Evolutionary conservation across 352 stramenopile species (phyloP), one percentile per base, ranked within the genome.

Genomic region (Phytophthora rubi): DNA sequence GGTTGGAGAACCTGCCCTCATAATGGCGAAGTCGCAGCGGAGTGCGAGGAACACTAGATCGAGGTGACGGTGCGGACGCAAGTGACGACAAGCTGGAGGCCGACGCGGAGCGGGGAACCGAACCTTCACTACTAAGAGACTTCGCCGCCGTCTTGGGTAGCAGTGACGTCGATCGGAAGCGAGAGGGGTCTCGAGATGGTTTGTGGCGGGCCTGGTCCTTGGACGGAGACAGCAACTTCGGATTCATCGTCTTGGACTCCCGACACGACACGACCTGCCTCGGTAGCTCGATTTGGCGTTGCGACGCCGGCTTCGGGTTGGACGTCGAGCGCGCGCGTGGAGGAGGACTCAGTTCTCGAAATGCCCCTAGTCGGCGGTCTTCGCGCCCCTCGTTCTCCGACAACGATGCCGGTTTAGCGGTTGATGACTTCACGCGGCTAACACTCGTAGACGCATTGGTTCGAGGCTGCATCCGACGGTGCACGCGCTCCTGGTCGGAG

Each of bases 1-100:
- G 32, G 54, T 86, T 88, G n/a, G n/a, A 57, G 62, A 83, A 76
- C 48, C 67, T 71, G 44, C 79, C 75, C 21, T 86, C 76, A 37
- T 63, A 64, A 48, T 83, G 71, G 23, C 77, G 73, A 37, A 86
- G 56, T 9, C 79, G 65, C 16, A 65, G 55, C 7, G 76, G 76
- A 9, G 66, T 72, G 26, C 60, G 32, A 21, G 65, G 44, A 35
- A 10, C 35, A 42, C 35, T 42, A 42, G 52, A 48, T 3, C 55
- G 48, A 63, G 49, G 53, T 13, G 49, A 59, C 3, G n/a, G n/a
- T 32, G 47, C 18, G 10, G 70, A 74, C 47, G 23, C 53, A 49
- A 64, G 48, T 3, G 71, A 69, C 28, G 67, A 72, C 30, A 71
- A 63, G 16, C 32, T 75, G 7, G 66, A 66, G 8, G 60, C 57